Percentiles rank a stretch among this genome's conserved stretches.
These are phyloP conservation scores for Ceratonia siliqua DNA, from an alignment of 306 rosid species.

Conservation along the genomic window DNA sequence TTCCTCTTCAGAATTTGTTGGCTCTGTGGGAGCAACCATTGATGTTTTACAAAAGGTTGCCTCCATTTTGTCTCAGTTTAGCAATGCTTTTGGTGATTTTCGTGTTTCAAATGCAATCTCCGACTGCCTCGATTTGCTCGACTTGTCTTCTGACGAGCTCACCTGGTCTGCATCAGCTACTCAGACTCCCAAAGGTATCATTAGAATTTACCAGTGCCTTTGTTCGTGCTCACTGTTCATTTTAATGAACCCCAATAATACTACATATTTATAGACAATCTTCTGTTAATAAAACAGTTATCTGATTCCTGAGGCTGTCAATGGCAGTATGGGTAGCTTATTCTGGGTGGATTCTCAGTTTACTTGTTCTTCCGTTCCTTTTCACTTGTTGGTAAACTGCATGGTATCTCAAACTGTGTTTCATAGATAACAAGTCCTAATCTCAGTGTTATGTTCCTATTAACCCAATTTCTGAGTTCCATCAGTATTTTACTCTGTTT, in stretches of 20 bases:
- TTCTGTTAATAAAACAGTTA: not conserved
- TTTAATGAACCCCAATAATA: not conserved
- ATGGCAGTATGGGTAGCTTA: not conserved
- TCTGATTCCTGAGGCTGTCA: not conserved
- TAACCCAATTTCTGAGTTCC: not conserved
- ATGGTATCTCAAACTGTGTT: no score
- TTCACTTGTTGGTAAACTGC: no score
- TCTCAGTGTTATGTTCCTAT: not conserved
- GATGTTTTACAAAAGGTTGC: slow-evolving; percentile 45
- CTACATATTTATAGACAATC: not conserved
- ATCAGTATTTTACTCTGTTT: not conserved
- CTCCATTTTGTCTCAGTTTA: slow-evolving; percentile 58
- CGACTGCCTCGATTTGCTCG: slow-evolving; percentile 83
- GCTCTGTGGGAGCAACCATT: slow-evolving; percentile 45
- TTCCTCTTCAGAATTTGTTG: slow-evolving; percentile 52
- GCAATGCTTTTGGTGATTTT: slow-evolving; percentile 46
- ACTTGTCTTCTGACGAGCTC: slow-evolving; percentile 61
- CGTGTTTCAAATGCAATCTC: slow-evolving; percentile 73
- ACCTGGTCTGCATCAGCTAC: slow-evolving; percentile 68
- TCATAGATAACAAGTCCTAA: not conserved
- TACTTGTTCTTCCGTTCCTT: no score
- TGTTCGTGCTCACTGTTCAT: not conserved
- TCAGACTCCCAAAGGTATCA: slow-evolving; percentile 55
- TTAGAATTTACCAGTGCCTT: no score
- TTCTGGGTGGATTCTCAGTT: not conserved